These are phyloP conservation scores for Alternaria sp. DNA, from an alignment of 2,329 filamentous ascomycete genomes.

Conservation along the genomic window DNA sequence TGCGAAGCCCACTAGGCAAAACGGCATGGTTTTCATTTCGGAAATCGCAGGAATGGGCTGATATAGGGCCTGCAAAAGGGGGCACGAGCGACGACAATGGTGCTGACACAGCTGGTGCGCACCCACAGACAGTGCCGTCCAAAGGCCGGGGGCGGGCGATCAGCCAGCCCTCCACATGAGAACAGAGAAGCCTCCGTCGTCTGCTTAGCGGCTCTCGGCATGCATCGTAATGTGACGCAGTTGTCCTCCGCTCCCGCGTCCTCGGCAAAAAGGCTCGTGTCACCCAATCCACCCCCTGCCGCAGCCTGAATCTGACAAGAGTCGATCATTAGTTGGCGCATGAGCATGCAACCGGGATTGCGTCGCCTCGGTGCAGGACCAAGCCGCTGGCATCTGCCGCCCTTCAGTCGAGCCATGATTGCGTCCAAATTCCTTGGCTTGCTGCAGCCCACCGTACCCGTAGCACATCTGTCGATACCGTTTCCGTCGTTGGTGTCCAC, in stretches of 20 bases:
- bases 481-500: constrained; percentile 28
- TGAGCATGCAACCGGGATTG: constrained; percentile 38
- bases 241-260: constrained; percentile 45
- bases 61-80: constrained; percentile 13
- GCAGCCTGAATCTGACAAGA: constrained; percentile 39
- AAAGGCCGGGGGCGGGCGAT: constrained; percentile 24
- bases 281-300: constrained; percentile 39
- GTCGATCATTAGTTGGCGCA: constrained; percentile 43
- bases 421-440: constrained; percentile 17
- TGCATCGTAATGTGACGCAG: constrained; percentile 42
- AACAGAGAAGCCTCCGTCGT: constrained; percentile 41
- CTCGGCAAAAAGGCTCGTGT: constrained; percentile 43
- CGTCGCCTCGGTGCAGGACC: constrained; percentile 38
- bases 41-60: constrained; percentile 13
- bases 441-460: constrained; percentile 26
- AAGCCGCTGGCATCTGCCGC: constrained; percentile 39
- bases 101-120: constrained; percentile 11
- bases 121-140: neutral
- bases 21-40: constrained; percentile 1
- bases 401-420: constrained; percentile 22
- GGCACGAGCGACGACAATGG: constrained; percentile 10
- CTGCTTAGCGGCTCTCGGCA: constrained; percentile 39
- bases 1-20: neutral
- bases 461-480: constrained; percentile 31
- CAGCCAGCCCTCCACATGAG: constrained; percentile 40